These are phyloP conservation scores for Cyclotella baltica DNA, from an alignment of 108 stramenopile genomes.

Conservation along the genomic window DNA sequence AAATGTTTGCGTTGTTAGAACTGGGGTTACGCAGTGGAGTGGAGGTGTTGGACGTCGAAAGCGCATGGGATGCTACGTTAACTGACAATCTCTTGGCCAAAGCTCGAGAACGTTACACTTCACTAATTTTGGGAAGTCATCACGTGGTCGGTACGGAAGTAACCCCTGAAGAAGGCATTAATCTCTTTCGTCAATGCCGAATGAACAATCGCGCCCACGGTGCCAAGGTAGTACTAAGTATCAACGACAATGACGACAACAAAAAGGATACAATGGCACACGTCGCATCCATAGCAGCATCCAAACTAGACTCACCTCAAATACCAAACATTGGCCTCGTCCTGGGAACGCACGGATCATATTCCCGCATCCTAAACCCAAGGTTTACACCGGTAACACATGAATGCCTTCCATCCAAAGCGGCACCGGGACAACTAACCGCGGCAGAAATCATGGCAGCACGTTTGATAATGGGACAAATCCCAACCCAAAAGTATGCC, in stretches of 20 bases:
- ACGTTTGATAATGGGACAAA: constrained; percentile 79
- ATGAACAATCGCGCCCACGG: constrained; percentile 91
- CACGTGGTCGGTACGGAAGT: constrained; percentile 89
- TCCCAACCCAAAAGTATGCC: constrained; percentile 77
- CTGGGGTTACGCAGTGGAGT: constrained; percentile 92
- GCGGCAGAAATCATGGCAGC: constrained; percentile 92
- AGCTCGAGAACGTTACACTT: constrained; percentile 79
- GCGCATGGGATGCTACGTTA: constrained; percentile 80
- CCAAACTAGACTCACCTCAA: constrained; percentile 63
- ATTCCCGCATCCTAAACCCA: constrained; percentile 92
- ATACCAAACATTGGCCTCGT: constrained; percentile 92
- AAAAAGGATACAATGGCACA: constrained; percentile 86
- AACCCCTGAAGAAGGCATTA: constrained; percentile 70
- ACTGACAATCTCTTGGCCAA: constrained; percentile 62
- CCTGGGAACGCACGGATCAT: constrained; percentile 85
- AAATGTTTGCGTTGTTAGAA: constrained; percentile 84
- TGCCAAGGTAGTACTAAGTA: constrained; percentile 88
- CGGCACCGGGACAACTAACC: constrained; percentile 98
- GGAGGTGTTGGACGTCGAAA: constrained; percentile 96
- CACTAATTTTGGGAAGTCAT: constrained; percentile 90
- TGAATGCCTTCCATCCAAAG: constrained; percentile 88
- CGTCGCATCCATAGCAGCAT: constrained; percentile 71
- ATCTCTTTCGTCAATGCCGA: constrained; percentile 86
- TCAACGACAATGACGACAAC: constrained; percentile 67
- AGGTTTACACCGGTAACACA: constrained; percentile 96